phyloP scores from a whole-genome alignment of 352 stramenopile genomes.

The Phytophthora pistaciae region DNA sequence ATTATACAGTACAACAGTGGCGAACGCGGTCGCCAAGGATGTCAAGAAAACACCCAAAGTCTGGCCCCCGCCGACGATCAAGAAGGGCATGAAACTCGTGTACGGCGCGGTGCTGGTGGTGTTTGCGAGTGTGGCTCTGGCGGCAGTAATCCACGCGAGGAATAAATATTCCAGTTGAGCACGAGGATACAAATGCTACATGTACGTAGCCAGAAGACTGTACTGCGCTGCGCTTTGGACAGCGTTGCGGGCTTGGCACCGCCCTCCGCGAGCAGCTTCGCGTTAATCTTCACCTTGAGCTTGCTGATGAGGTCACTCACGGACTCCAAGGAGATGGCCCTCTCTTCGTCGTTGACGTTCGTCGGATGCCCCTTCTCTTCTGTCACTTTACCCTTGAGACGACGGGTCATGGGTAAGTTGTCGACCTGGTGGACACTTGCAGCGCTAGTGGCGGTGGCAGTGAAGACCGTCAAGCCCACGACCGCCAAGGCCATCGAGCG shows the following conservation, averaged over 20 bases:
- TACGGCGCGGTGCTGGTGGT: not conserved
- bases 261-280: not conserved
- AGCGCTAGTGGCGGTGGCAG: not conserved
- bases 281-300: not conserved
- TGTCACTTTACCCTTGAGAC: not conserved
- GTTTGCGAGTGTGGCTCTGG: not conserved
- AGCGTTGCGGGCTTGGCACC: not conserved
- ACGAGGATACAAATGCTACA: not conserved
- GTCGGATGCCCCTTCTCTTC: not conserved
- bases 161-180: not conserved
- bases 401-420: not conserved
- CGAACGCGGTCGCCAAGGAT: not conserved
- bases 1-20: no score
- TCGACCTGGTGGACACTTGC: not conserved
- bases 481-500: not conserved
- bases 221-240: not conserved
- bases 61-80: not conserved
- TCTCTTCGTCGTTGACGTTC: not conserved
- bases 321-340: not conserved
- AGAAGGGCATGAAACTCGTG: not conserved
- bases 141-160: not conserved
- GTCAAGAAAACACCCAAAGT: not conserved
- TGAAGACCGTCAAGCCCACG: not conserved
- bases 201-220: no score
- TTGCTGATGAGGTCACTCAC: not conserved